phyloP scores from a whole-genome alignment of 2,329 filamentous ascomycete genomes.

The Acrocalymma vagum region DNA sequence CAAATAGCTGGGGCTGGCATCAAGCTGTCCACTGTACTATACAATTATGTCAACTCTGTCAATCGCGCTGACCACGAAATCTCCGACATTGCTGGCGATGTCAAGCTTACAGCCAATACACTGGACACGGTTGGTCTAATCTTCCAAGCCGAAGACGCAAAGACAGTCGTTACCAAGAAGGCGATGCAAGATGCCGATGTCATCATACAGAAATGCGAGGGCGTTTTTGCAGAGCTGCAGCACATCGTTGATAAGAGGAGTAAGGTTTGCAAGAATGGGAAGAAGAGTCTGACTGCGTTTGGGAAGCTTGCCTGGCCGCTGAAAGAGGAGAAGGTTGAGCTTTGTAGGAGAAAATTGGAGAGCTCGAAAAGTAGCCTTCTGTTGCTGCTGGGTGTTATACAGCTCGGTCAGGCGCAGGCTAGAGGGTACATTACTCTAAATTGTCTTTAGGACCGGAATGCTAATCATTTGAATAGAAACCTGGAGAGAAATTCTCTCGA shows the following conservation, averaged over 20 bases:
- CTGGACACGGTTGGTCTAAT: constrained; percentile 31
- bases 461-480: constrained; percentile 14
- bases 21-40: constrained; percentile 31
- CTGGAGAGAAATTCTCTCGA: constrained; percentile 23
- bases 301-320: constrained; percentile 33
- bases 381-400: constrained; percentile 35
- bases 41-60: constrained; percentile 28
- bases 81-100: constrained; percentile 31
- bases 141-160: constrained; percentile 23
- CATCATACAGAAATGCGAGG: constrained; percentile 33
- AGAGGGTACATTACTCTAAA: constrained; percentile 16
- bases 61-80: constrained; percentile 32
- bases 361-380: constrained; percentile 36
- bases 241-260: constrained; percentile 30
- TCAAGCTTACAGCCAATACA: constrained; percentile 32
- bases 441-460: too few species aligned
- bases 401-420: constrained; percentile 31
- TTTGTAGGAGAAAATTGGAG: constrained; percentile 31
- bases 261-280: constrained; percentile 21
- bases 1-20: constrained; percentile 32
- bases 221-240: constrained; percentile 33
- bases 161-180: constrained; percentile 24
- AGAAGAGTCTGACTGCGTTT: constrained; percentile 17
- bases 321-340: constrained; percentile 33
- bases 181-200: constrained; percentile 31